phyloP scores from a whole-genome alignment of 495 filamentous ascomycete genomes.

The Hyaloscypha variabilis region DNA sequence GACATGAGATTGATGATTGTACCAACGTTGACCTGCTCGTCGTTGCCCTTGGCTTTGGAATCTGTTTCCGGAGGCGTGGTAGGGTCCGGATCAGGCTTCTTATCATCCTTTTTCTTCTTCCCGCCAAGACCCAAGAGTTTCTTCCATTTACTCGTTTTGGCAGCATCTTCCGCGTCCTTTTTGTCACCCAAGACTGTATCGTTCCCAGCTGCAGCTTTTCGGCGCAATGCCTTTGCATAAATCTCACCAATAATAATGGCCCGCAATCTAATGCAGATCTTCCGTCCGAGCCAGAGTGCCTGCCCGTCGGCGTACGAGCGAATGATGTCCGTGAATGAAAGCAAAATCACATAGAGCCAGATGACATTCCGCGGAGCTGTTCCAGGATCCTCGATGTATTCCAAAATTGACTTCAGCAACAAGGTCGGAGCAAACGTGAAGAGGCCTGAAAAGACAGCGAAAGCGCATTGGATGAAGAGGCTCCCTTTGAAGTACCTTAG shows the following conservation, averaged over 20 bases:
- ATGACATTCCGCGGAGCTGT: constrained; percentile 83
- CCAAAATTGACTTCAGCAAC: constrained; percentile 84
- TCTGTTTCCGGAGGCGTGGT: constrained; percentile 32
- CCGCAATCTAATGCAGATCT: constrained; percentile 88
- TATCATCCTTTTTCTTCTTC: constrained; percentile 50
- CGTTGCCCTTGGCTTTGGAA: constrained; percentile 46
- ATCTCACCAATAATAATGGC: constrained; percentile 98
- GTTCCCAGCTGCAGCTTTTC: constrained; percentile 79
- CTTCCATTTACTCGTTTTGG: constrained; percentile 54
- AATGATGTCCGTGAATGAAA: constrained; percentile 77
- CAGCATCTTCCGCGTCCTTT: constrained; percentile 57
- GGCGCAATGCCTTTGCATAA: constrained; percentile 93
- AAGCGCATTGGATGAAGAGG: constrained; percentile 75
- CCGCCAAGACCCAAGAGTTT: constrained; percentile 61
- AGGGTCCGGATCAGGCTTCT: constrained; percentile 14
- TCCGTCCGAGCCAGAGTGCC: constrained; percentile 91
- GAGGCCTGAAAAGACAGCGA: constrained; percentile 75
- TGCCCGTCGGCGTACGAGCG: constrained; percentile 82
- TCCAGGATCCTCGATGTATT: constrained; percentile 86
- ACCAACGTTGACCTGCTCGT: constrained; percentile 83
- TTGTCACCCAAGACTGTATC: constrained; percentile 70
- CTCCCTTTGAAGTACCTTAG: constrained; percentile 78
- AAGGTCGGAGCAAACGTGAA: constrained; percentile 92
- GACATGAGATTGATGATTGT: constrained; percentile 99
- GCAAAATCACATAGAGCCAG: constrained; percentile 92